phyloP scores from a whole-genome alignment of 495 filamentous ascomycete species.

The Mycothermus thermophilus region DNA sequence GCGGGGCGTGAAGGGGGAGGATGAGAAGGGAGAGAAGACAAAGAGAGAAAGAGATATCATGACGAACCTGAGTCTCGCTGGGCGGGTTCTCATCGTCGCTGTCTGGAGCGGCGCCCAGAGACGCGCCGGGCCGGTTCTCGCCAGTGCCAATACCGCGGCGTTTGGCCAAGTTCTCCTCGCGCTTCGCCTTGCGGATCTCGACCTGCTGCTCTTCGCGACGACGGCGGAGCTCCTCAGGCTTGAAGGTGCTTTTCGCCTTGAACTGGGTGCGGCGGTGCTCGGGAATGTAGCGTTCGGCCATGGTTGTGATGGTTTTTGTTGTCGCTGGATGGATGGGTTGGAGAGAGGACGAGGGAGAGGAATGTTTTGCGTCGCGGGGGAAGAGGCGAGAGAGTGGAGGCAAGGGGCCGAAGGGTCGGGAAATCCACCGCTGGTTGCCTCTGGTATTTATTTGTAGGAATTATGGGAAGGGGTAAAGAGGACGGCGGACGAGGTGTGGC shows the following conservation, averaged over 20 bases:
- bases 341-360: conserved; percentile 20
- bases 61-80: conserved; percentile 89
- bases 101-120: conserved; percentile 74
- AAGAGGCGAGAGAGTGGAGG: too few species aligned
- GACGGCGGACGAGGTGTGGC: too few species aligned
- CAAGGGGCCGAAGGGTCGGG: too few species aligned
- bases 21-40: conserved; percentile 1
- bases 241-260: conserved; percentile 97
- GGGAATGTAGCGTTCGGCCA: conserved; percentile 98
- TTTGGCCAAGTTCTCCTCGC: conserved; percentile 97
- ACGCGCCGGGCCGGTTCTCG: conserved; percentile 72
- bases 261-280: conserved; percentile 98
- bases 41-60: conserved; percentile 7
- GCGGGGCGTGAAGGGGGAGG: conserved; percentile 2
- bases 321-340: conserved; percentile 15
- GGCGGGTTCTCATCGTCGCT: conserved; percentile 93
- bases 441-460: too few species aligned
- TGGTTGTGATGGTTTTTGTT: conserved; percentile 37
- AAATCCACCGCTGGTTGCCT: too few species aligned
- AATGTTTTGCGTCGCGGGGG: conserved; percentile 1
- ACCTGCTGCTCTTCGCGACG: conserved; percentile 98
- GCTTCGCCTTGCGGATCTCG: conserved; percentile 94
- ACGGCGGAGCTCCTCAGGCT: conserved; percentile 94
- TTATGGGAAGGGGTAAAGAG: too few species aligned
- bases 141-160: conserved; percentile 74